These are phyloP conservation scores for Ascochyta pisi DNA, from an alignment of 2,329 filamentous ascomycete species.

Conservation along the genomic window DNA sequence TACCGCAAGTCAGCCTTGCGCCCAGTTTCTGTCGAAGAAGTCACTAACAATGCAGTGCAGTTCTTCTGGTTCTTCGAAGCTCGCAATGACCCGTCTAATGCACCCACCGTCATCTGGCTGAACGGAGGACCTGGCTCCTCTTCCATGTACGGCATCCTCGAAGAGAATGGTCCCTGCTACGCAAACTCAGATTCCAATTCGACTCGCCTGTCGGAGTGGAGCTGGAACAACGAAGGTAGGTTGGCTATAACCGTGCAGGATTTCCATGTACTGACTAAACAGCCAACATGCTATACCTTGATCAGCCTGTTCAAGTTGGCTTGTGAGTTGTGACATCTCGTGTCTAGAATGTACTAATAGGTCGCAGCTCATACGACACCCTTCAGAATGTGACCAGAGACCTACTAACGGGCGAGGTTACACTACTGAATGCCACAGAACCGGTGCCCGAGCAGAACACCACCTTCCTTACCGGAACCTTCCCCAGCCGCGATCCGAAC, in stretches of 20 bases:
- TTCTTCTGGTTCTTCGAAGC: slow-evolving; percentile 35
- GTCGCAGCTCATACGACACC: slow-evolving; percentile 53
- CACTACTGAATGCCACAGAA: slow-evolving; percentile 19
- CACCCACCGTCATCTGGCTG: slow-evolving; percentile 26
- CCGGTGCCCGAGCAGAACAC: slow-evolving; percentile 26
- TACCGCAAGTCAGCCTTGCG: slow-evolving; percentile 53
- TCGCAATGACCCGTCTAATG: slow-evolving; percentile 25
- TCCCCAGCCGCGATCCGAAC: slow-evolving; percentile 24
- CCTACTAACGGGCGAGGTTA: slow-evolving; percentile 21
- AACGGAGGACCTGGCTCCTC: slow-evolving; percentile 27
- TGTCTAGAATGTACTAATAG: too few relatives aligned
- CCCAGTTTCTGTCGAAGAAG: not conserved
- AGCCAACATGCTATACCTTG: slow-evolving; percentile 64
- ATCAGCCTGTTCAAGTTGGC: slow-evolving; percentile 68
- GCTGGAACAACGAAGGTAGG: slow-evolving; percentile 39
- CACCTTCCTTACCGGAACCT: slow-evolving; percentile 26
- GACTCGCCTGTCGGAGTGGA: slow-evolving; percentile 27
- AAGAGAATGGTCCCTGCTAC: slow-evolving; percentile 26
- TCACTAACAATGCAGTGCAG: slow-evolving; percentile 18
- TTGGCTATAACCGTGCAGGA: not conserved
- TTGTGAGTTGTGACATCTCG: slow-evolving; percentile 41
- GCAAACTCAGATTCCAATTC: slow-evolving; percentile 28
- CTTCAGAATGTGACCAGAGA: slow-evolving; percentile 29
- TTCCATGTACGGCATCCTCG: slow-evolving; percentile 28
- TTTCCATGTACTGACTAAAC: not conserved